A percentile compares a stretch with the other conserved stretches of the same genome.
Conservation (phyloP, 1,284 basidiomycete species). For the Trichosporon ovoides region DNA sequence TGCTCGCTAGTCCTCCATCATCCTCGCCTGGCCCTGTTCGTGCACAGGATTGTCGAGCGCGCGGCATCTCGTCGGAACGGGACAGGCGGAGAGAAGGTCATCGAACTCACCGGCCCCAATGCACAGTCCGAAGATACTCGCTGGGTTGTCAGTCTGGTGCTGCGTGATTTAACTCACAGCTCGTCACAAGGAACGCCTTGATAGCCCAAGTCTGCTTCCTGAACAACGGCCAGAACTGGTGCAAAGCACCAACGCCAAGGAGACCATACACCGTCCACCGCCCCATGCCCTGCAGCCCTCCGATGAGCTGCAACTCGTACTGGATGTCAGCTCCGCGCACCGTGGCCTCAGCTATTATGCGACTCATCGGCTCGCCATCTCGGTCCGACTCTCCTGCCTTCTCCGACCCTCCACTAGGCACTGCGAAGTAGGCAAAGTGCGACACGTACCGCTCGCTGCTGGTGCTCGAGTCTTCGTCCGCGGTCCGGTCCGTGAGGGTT, state of each 20-base stretch:
- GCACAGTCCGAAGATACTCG: slow-evolving; percentile 63
- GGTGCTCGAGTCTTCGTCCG: slow-evolving; percentile 35
- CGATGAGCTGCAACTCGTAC: slow-evolving; percentile 41
- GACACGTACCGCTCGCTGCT: slow-evolving; percentile 33
- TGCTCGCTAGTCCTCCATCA: too few species aligned
- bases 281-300: slow-evolving; percentile 56
- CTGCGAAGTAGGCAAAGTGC: neutral
- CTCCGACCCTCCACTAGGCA: neutral
- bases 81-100: too few species aligned
- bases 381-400: neutral
- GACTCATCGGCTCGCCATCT: too few species aligned
- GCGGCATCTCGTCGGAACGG: too few species aligned
- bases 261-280: slow-evolving; percentile 57
- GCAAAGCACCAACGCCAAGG: slow-evolving; percentile 61
- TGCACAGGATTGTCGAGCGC: too few species aligned
- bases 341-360: too few species aligned
- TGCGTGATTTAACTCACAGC: slow-evolving; percentile 20
- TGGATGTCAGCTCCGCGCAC: slow-evolving; percentile 3
- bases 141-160: slow-evolving; percentile 39
- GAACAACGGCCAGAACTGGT: slow-evolving; percentile 71
- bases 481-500: slow-evolving; percentile 22
- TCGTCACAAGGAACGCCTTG: slow-evolving; percentile 60
- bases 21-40: too few species aligned
- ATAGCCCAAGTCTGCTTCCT: slow-evolving; percentile 73
- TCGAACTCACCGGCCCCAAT: slow-evolving; percentile 56